phyloP scores from a whole-genome alignment of 1,284 basidiomycete species.

The Porodaedalea pini region DNA sequence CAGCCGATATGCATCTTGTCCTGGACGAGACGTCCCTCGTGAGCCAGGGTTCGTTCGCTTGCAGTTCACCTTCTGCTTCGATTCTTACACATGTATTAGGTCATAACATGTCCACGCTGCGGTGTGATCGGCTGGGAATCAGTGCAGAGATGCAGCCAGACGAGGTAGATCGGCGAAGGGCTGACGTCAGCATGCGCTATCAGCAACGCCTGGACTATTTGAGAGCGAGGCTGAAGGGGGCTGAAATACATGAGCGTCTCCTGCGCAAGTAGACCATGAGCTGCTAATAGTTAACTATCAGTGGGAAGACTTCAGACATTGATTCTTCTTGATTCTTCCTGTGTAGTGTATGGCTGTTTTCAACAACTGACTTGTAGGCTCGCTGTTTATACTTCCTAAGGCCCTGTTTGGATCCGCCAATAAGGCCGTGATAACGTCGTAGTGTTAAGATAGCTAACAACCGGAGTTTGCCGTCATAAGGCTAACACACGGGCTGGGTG shows the following conservation, averaged over 20 bases:
- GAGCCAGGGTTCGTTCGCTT: background rate
- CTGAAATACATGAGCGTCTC: slow-evolving; percentile 70
- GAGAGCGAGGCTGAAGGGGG: slow-evolving; percentile 66
- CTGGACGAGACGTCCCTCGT: background rate
- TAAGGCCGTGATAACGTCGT: no score
- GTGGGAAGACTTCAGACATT: no score
- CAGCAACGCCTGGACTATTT: slow-evolving; percentile 65
- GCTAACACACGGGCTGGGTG: no score
- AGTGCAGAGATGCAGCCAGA: slow-evolving; percentile 49
- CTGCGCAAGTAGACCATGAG: slow-evolving; percentile 37
- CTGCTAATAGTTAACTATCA: no score
- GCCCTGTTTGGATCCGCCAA: no score
- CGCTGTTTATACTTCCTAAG: no score
- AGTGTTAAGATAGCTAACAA: no score
- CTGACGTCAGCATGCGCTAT: slow-evolving; percentile 62
- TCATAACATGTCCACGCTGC: background rate
- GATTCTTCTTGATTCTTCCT: no score
- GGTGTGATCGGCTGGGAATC: background rate
- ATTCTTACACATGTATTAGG: background rate
- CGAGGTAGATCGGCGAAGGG: slow-evolving; percentile 58
- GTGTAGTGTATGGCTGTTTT: no score
- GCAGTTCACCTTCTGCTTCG: background rate
- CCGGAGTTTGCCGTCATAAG: no score
- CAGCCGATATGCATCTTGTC: background rate
- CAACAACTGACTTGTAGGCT: no score